Conservation (phyloP, 495 filamentous ascomycete genomes). For the Aspergillus ostianus region DNA sequence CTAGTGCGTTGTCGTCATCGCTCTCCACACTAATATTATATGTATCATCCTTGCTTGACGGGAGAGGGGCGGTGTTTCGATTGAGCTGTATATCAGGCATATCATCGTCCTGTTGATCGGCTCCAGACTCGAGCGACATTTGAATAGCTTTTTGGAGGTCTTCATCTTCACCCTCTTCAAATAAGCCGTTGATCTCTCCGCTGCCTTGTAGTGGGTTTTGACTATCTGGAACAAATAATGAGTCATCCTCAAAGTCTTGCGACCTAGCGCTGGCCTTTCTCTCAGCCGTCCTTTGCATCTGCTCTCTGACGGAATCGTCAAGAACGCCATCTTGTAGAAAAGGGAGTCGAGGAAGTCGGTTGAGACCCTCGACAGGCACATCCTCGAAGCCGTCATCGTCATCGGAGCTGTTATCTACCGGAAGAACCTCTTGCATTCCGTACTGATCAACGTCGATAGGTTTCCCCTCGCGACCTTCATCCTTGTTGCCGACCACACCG, state of each 20-base stretch:
- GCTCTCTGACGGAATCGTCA: slow-evolving; percentile 36
- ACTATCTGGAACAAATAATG: slow-evolving; percentile 63
- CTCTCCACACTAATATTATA: slow-evolving; percentile 29
- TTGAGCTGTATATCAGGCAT: slow-evolving; percentile 38
- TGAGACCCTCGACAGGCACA: slow-evolving; percentile 90
- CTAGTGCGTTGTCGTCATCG: slow-evolving; percentile 41
- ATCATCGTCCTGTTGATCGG: slow-evolving; percentile 28
- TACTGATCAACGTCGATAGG: slow-evolving; percentile 87
- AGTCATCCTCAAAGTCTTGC: slow-evolving; percentile 48
- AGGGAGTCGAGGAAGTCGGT: slow-evolving; percentile 72
- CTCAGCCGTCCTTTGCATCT: slow-evolving; percentile 40
- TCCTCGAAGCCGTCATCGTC: slow-evolving; percentile 85
- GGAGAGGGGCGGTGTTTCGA: slow-evolving; percentile 17
- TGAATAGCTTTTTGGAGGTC: slow-evolving; percentile 80
- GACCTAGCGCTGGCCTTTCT: slow-evolving; percentile 17
- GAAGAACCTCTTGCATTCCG: slow-evolving; percentile 46
- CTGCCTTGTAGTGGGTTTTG: slow-evolving; percentile 23
- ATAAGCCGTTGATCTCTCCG: slow-evolving; percentile 39
- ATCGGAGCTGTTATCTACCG: slow-evolving; percentile 52
- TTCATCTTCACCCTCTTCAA: slow-evolving; percentile 63
- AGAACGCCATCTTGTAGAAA: slow-evolving; percentile 39
- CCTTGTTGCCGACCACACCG: slow-evolving; percentile 85
- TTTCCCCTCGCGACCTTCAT: slow-evolving; percentile 68
- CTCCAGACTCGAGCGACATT: slow-evolving; percentile 59
- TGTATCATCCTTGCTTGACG: slow-evolving; percentile 13